A percentile compares a stretch with the other conserved stretches of the same genome.
Conservation (phyloP, 1,284 basidiomycete genomes). For the Polyporus tsugae region DNA sequence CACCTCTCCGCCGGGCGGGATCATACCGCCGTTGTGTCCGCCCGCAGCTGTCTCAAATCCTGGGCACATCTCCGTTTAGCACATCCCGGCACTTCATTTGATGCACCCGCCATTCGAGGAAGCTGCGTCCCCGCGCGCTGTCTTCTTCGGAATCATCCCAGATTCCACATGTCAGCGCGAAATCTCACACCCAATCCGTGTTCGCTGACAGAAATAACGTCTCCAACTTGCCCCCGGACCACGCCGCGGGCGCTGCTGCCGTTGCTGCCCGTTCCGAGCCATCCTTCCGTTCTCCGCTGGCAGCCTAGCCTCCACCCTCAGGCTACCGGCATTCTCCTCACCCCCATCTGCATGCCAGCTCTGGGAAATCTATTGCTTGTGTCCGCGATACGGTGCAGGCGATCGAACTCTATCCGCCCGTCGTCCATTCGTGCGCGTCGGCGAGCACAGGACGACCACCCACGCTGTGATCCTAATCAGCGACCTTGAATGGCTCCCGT, state of each 20-base stretch:
- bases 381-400: background rate
- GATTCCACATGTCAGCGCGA: background rate
- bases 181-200: slow-evolving; percentile 2
- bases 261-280: background rate
- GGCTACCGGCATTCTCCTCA: slow-evolving; percentile 11
- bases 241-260: slow-evolving; percentile 8
- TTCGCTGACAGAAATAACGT: slow-evolving; percentile 14
- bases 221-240: slow-evolving; percentile 12
- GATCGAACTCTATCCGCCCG: slow-evolving; percentile 25
- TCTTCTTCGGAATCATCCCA: slow-evolving; percentile 16
- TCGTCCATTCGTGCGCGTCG: slow-evolving; percentile 12
- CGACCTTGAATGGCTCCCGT: slow-evolving; percentile 5
- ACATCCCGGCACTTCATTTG: slow-evolving; percentile 16
- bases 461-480: slow-evolving; percentile 20
- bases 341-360: too few relatives aligned
- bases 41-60: background rate
- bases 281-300: slow-evolving; percentile 9
- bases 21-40: slow-evolving; percentile 6
- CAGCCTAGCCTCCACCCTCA: background rate
- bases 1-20: slow-evolving; percentile 5
- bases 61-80: slow-evolving; percentile 2
- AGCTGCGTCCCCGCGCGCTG: slow-evolving; percentile 18
- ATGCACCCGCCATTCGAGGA: slow-evolving; percentile 16
- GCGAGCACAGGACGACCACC: slow-evolving; percentile 16
- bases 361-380: background rate